Percentiles rank a stretch among this genome's conserved stretches.
Evolutionary conservation across 345 rosid genomes (phyloP).

Genomic region (Moricandia moricandioides): DNA sequence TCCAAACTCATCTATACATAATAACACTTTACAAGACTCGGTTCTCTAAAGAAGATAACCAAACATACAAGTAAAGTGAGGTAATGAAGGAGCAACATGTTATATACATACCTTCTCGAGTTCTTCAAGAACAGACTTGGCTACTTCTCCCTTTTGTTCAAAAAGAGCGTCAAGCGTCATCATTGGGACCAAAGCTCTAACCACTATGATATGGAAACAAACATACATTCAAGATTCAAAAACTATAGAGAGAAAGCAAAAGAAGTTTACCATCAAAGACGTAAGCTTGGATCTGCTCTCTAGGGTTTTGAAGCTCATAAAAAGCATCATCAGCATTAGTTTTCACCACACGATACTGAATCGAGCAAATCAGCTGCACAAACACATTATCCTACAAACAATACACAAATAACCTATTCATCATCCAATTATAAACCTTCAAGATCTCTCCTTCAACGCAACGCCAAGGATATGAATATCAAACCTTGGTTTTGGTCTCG

Average conservation of each 20-base stretch:
- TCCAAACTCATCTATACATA: background rate
- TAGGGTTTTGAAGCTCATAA: constrained; percentile 88
- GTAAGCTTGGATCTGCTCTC: constrained; percentile 92
- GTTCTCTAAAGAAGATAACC: background rate
- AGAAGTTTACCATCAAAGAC: constrained; percentile 77
- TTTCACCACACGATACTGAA: constrained; percentile 77
- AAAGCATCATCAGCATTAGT: constrained; percentile 92
- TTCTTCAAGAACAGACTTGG: constrained; percentile 87
- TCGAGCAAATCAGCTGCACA: constrained; percentile 90
- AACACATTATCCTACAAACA: constrained; percentile 82
- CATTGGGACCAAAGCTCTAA: constrained; percentile 90
- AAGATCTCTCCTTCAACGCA: background rate
- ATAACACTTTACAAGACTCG: background rate
- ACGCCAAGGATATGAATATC: background rate
- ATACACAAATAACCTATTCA: background rate
- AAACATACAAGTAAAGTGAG: background rate
- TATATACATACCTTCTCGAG: constrained; percentile 73
- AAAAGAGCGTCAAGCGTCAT: constrained; percentile 85
- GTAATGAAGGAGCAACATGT: background rate
- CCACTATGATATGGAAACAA: constrained; percentile 47
- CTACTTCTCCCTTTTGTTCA: constrained; percentile 98
- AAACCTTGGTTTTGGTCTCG: constrained; percentile 94
- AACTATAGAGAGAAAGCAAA: background rate
- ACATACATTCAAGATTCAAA: background rate
- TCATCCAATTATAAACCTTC: background rate